A percentile compares a stretch with the other conserved stretches of the same genome.
These are phyloP conservation scores for Ceriops zippeliana DNA, from an alignment of 345 rosid genomes.

Conservation along the genomic window DNA sequence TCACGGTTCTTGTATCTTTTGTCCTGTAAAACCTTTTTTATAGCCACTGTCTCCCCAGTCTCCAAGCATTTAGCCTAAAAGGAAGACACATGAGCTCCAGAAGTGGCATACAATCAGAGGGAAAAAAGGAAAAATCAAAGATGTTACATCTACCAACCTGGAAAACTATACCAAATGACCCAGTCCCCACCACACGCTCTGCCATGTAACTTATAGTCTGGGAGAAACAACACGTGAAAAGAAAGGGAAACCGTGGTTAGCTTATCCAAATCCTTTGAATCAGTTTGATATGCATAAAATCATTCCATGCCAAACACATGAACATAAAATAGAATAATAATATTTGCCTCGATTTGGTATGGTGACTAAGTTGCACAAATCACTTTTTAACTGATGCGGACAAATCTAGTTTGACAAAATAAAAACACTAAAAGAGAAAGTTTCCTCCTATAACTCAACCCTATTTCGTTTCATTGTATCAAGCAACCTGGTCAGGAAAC, in stretches of 20 bases:
- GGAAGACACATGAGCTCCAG: conserved; percentile 7
- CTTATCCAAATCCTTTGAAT: no score
- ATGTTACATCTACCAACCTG: conserved; percentile 37
- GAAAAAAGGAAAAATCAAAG: not conserved
- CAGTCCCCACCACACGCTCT: conserved; percentile 83
- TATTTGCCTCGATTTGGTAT: no score
- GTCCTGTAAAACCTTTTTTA: conserved; percentile 81
- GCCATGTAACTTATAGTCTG: conserved; percentile 94
- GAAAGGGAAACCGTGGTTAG: not conserved
- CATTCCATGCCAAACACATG: no score
- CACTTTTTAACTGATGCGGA: no score
- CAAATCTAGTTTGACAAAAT: no score
- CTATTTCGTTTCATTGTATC: no score
- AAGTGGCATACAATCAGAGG: not conserved
- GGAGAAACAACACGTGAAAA: conserved; percentile 13
- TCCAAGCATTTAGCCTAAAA: conserved; percentile 76
- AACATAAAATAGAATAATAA: no score
- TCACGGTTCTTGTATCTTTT: conserved; percentile 85
- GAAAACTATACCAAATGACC: conserved; percentile 82
- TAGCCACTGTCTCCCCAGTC: conserved; percentile 82
- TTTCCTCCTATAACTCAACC: no score
- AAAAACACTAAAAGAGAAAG: not conserved
- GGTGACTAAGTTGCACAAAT: no score
- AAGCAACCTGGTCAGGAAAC: no score
- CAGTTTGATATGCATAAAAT: not conserved